Percentiles rank a stretch among this genome's conserved stretches.
Conservation (phyloP, 2,329 filamentous ascomycete genomes). For the Aspergillus pseudonomiae region DNA sequence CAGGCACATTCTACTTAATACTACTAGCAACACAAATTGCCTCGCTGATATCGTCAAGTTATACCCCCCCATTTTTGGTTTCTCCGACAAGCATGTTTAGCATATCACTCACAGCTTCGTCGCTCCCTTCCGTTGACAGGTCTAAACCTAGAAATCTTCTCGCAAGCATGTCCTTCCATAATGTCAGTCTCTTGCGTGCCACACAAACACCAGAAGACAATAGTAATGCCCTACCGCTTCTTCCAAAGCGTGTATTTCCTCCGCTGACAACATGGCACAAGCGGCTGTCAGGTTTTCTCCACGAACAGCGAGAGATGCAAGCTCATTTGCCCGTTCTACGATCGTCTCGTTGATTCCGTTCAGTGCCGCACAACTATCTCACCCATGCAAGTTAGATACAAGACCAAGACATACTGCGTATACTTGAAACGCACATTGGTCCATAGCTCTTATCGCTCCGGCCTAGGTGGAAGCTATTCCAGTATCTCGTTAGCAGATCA, state of each 20-base stretch:
- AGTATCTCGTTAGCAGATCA: slow-evolving; percentile 3
- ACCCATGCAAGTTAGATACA: background rate
- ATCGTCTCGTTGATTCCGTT: slow-evolving; percentile 78
- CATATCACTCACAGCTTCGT: slow-evolving; percentile 5
- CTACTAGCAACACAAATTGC: background rate
- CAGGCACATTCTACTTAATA: background rate
- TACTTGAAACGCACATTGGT: slow-evolving; percentile 53
- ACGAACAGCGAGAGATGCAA: slow-evolving; percentile 68
- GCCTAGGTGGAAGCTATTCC: slow-evolving; percentile 57
- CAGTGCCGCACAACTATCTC: slow-evolving; percentile 71
- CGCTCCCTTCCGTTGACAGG: slow-evolving; percentile 10
- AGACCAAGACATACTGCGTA: background rate
- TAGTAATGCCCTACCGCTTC: slow-evolving; percentile 57
- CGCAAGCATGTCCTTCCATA: slow-evolving; percentile 15
- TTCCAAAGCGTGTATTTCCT: slow-evolving; percentile 68
- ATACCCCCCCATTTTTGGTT: background rate
- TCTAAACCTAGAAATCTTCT: slow-evolving; percentile 21
- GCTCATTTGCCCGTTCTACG: slow-evolving; percentile 72
- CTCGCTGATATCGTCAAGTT: background rate
- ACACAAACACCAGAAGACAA: background rate
- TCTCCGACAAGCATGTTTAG: slow-evolving; percentile 15
- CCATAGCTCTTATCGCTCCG: slow-evolving; percentile 82
- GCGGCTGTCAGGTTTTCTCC: slow-evolving; percentile 76
- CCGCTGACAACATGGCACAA: slow-evolving; percentile 67
- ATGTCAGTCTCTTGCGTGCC: background rate